Base-by-base conservation (phyloP, 2,329 filamentous ascomycete species). In the Paraphoma sp. region DNA sequence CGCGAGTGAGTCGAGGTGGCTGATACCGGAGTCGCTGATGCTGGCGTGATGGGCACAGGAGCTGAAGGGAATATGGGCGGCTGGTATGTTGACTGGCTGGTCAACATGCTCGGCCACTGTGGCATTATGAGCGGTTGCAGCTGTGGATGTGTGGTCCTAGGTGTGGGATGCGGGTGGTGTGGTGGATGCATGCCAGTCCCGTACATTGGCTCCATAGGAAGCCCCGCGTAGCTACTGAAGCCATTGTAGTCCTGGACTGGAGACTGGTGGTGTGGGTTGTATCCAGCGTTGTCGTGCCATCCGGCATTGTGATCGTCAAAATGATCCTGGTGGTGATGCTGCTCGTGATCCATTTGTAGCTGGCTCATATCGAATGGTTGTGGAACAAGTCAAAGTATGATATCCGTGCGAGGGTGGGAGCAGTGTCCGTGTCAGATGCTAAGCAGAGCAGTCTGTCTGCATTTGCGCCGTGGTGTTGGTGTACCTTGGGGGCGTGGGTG, bases 71-170 rank as follows among this genome's bases (percentile, higher is more conserved):
- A 76, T 40, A 76, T 67, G 36, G 75, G 70, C 11, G 74, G 73
- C 45, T 74, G 75, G 53, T 78, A 78, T 50, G 70, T 75, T 29
- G 75, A 77, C 65, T 78, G 75, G 63, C 75, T 76, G 16, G 76
- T 78, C 64, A 78, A 70, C 75, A 78, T 77, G 61, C 75, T 77
- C 51, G 76, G 76, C 76, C 76, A 78, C 52, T 69, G 67, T n/a
- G 67, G 65, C 63, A 76, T 78, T 49, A 78, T 78, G 62, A 78
- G 61, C 31, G 76, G 76, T 53, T 79, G 76, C 8, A 79, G 70
- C 48, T 78, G 76, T 49, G 75, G 71, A 61, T 78, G 75, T 18
- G 71, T 74, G 10, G 74, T 75, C 53, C 76, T 72, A 2, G 68
- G 64, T 12, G 67, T 57, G 47, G 60, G 65, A 36, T 70, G 67